Base-by-base conservation (phyloP, 257 asterid genomes). In the Capsicum baccatum region DNA sequence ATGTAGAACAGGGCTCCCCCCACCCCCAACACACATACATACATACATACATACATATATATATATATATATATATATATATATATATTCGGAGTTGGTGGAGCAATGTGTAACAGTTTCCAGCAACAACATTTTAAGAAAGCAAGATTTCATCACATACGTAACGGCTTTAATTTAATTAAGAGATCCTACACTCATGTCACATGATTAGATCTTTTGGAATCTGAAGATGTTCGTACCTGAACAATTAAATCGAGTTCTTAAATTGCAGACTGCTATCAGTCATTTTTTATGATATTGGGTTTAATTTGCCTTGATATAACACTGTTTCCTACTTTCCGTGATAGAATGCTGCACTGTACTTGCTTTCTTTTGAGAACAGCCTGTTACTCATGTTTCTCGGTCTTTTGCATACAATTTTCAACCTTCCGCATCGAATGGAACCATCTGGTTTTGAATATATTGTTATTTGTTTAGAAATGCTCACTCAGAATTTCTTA, bases 401-500 rank as follows among this genome's bases (percentile, higher is more conserved):
- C 44, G 4, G 9, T 76, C 47, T 76, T 52, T 76, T 63, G 54
- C 82, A 78, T 54, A 54, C 50, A 26, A 26, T 54, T 54, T 78
- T 54, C 64, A 78, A 54, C 64, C n/a, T 52, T 26, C 62, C 26
- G 19, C 79, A 57, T 55, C 69, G 26, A 55, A 44, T 56, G n/a
- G 5, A 33, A 59, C 42, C 39, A 84, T 79, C 79, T n/a, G 52
- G 37, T 73, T 79, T 70, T 58, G 59, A 62, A 42, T 6, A 26
- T 68, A 48, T 37, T 48, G 59, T 67, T n/a, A 35, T 14, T 60
- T 56, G 80, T 37, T 67, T 56, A 48, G 59, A 85, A 48, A 85
- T 80, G 81, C 63, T 63, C 60, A 78, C 63, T 52, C 52, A 47
- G 70, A 66, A 14, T 64, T 89, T 71, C 69, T 74, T 86, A 84